Evolutionary conservation across 2,329 filamentous ascomycete genomes (phyloP), one percentile per base, ranked within the genome.

Genomic region (Talaromyces verruculosus): DNA sequence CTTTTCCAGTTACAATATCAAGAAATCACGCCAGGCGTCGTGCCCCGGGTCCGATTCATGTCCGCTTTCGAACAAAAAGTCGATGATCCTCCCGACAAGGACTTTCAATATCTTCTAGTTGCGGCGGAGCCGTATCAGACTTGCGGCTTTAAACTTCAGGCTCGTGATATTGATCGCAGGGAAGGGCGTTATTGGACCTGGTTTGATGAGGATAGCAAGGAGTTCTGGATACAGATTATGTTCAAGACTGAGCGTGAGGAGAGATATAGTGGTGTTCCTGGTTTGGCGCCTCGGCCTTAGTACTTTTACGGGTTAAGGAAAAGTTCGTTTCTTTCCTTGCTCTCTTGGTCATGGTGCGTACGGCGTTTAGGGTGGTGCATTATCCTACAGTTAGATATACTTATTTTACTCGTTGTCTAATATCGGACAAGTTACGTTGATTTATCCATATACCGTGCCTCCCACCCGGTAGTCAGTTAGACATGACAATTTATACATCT

Each of bases 231-330:
- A 47, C 95, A 98, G 83, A 86, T 99, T 70, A 91, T 98, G 84
- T 99, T 98, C 82, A 95, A 97, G 87, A 98, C 95, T 45, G 95
- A 99, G 84, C 88, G 95, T 69, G 95, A 98, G 81, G 94, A 97
- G 84, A 85, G 93, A 67, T 98, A 88, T 72, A 87, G 84, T 72
- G 87, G 86, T 71, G 88, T 89, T 51, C 88, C 88, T 41, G 88
- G 88, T 65, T 77, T 90, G 74, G 87, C 86, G 15, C 84, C 86
- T 74, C 72, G 75, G 70, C 17, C 69, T 71, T 55, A 70, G 72
- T 69, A 10, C 15, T 1, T 28, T 28, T 72, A 69, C 17, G 13
- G 22, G 37, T 37, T 6, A 5, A 35, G 30, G 49, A 68, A 78
- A 68, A 74, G 64, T 37, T 37, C 33, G 8, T 55, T 22, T 22